A percentile compares a stretch with the other conserved stretches of the same genome.
phyloP scores from a whole-genome alignment of 495 filamentous ascomycete genomes.

The Eremomyces bilateralis region DNA sequence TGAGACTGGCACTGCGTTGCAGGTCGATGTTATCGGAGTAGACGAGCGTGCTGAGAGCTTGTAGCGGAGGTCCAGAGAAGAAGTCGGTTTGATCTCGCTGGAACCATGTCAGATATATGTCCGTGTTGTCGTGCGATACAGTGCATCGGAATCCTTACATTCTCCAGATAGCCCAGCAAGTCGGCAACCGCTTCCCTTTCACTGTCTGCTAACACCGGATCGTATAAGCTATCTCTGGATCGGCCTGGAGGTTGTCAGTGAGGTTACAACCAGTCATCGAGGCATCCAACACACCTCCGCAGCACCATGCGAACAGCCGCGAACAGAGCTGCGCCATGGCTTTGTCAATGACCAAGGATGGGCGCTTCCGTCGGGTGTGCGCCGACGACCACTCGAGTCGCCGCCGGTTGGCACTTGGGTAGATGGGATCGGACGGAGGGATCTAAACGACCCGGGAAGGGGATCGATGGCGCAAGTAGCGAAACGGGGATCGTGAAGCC shows the following conservation, averaged over 20 bases:
- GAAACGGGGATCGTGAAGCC: too few species aligned
- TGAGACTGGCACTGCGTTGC: conserved; percentile 90
- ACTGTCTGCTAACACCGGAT: conserved; percentile 85
- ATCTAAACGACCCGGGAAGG: too few species aligned
- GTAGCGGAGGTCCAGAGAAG: conserved; percentile 91
- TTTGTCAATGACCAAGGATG: background rate
- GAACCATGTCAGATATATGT: conserved; percentile 3
- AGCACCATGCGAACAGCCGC: conserved; percentile 12
- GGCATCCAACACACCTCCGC: conserved; percentile 8
- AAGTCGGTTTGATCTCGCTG: conserved; percentile 93
- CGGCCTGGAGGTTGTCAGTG: conserved; percentile 51
- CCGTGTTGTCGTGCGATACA: background rate
- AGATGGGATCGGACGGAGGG: too few species aligned
- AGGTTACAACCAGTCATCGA: conserved; percentile 4
- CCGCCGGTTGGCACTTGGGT: too few species aligned
- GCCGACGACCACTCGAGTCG: too few species aligned
- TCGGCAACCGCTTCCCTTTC: conserved; percentile 96
- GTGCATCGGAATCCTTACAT: conserved; percentile 32
- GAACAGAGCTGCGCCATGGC: conserved; percentile 8
- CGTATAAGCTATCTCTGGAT: conserved; percentile 82
- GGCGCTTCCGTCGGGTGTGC: background rate
- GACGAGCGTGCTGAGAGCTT: conserved; percentile 81
- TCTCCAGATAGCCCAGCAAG: conserved; percentile 83
- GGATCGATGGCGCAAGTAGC: too few species aligned
- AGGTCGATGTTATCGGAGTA: conserved; percentile 98